Percentiles rank a stretch among this genome's conserved stretches.
Conservation (phyloP, 805 yeast species). For the Zygosaccharomyces rouxii region DNA sequence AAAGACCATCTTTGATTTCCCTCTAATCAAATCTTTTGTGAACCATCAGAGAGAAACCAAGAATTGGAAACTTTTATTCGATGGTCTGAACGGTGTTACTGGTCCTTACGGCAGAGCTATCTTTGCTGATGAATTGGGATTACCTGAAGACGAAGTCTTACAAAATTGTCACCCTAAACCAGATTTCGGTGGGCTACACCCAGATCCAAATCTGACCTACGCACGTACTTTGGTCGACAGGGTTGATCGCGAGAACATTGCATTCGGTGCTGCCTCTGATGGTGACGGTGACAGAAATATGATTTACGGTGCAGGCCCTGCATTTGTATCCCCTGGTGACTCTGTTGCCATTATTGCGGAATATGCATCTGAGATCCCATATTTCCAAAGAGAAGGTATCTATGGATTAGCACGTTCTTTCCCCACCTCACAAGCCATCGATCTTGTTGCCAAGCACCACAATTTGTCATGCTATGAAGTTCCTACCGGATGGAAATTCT, state of each 20-base stretch:
- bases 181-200: constrained; percentile 96
- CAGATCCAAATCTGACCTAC: constrained; percentile 95
- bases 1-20: constrained; percentile 84
- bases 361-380: constrained; percentile 88
- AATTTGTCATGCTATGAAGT: constrained; percentile 82
- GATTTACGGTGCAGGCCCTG: constrained; percentile 86
- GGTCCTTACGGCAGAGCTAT: constrained; percentile 91
- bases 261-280: constrained; percentile 98
- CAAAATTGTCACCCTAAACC: constrained; percentile 79
- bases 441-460: constrained; percentile 77
- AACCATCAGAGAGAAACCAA: constrained; percentile 42
- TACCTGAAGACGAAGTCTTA: constrained; percentile 56
- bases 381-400: constrained; percentile 78
- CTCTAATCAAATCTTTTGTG: constrained; percentile 69
- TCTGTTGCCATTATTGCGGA: constrained; percentile 97
- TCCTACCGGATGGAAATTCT: constrained; percentile 98
- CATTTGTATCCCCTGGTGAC: constrained; percentile 97
- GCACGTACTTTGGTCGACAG: constrained; percentile 80
- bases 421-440: constrained; percentile 96
- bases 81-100: constrained; percentile 90
- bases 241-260: constrained; percentile 77
- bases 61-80: constrained; percentile 74
- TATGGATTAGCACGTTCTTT: constrained; percentile 93
- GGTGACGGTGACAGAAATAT: constrained; percentile 99
- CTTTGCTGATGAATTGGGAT: constrained; percentile 78